These are phyloP conservation scores for Dujonia santamariae DNA, from an alignment of 1,139 yeast species.

Conservation along the genomic window DNA sequence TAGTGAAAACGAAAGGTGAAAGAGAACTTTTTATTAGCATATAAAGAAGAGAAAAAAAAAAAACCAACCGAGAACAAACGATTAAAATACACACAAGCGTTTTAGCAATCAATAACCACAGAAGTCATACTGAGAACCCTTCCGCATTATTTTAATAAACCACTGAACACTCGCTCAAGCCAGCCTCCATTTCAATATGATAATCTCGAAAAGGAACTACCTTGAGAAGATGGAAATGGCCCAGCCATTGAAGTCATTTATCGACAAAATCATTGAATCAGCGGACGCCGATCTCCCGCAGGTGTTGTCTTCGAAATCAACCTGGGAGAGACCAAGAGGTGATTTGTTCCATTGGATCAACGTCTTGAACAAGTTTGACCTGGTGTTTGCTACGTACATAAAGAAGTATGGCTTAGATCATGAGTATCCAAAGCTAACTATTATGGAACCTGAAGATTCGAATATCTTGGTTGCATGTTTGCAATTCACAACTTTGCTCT, in stretches of 20 bases:
- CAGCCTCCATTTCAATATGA: too few relatives aligned
- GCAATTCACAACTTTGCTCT: slow-evolving; percentile 57
- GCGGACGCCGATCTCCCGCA: slow-evolving; percentile 30
- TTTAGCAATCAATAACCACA: too few relatives aligned
- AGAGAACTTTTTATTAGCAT: too few relatives aligned
- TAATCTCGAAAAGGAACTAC: slow-evolving; percentile 31
- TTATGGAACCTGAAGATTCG: slow-evolving; percentile 46
- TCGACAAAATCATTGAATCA: slow-evolving; percentile 31
- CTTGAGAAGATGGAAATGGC: slow-evolving; percentile 32
- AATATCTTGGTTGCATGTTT: slow-evolving; percentile 49
- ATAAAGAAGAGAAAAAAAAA: too few relatives aligned
- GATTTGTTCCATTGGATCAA: slow-evolving; percentile 78
- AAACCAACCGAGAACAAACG: too few relatives aligned
- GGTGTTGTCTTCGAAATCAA: slow-evolving; percentile 24
- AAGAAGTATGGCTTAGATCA: slow-evolving; percentile 52
- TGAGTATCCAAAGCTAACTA: slow-evolving; percentile 43
- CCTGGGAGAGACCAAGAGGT: slow-evolving; percentile 69
- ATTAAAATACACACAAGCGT: too few relatives aligned
- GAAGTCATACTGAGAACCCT: too few relatives aligned
- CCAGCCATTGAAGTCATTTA: slow-evolving; percentile 33
- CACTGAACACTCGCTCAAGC: too few relatives aligned
- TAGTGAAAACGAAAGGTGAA: too few relatives aligned
- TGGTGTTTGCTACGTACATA: slow-evolving; percentile 53
- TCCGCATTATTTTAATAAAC: too few relatives aligned
- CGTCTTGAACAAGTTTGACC: slow-evolving; percentile 73